Conservation (phyloP, 306 rosid species). For the Astragalus membranaceus region DNA sequence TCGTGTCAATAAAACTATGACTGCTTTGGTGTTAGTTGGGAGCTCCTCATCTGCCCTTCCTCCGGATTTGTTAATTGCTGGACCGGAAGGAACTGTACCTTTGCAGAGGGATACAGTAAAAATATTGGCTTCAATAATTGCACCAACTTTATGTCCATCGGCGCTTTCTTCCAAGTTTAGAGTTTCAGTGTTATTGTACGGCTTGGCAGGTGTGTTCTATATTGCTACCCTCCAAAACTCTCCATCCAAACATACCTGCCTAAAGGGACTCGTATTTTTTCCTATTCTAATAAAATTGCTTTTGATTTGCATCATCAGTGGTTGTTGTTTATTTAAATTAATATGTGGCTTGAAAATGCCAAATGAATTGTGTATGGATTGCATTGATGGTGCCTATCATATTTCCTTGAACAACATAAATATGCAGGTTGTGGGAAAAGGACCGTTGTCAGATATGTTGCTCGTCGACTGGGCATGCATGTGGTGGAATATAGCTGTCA, state of each 20-base stretch:
- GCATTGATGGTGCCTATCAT: conserved; percentile 6
- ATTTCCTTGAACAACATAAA: conserved; percentile 18
- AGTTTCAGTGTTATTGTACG: conserved; percentile 77
- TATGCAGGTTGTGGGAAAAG: conserved; percentile 94
- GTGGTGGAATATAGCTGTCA: conserved; percentile 92
- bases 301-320: neutral
- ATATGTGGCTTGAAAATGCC: neutral
- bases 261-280: neutral
- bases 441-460: conserved; percentile 73
- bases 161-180: conserved; percentile 80
- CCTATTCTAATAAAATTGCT: neutral
- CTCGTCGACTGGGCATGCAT: conserved; percentile 80
- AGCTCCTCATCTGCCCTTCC: conserved; percentile 71
- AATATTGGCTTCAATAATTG: conserved; percentile 66
- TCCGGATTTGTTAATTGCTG: conserved; percentile 64
- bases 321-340: conserved; percentile 4
- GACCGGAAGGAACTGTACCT: conserved; percentile 54
- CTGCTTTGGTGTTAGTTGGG: conserved; percentile 94
- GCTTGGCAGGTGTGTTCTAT: conserved; percentile 64
- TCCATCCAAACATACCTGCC: neutral
- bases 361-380: conserved; percentile 18
- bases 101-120: conserved; percentile 75
- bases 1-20: conserved; percentile 51
- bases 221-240: neutral
- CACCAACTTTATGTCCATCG: conserved; percentile 80